Percentiles rank a stretch among this genome's conserved stretches.
These are phyloP conservation scores for Glaciozyma martinii DNA, from an alignment of 768 basidiomycete genomes.

Conservation along the genomic window DNA sequence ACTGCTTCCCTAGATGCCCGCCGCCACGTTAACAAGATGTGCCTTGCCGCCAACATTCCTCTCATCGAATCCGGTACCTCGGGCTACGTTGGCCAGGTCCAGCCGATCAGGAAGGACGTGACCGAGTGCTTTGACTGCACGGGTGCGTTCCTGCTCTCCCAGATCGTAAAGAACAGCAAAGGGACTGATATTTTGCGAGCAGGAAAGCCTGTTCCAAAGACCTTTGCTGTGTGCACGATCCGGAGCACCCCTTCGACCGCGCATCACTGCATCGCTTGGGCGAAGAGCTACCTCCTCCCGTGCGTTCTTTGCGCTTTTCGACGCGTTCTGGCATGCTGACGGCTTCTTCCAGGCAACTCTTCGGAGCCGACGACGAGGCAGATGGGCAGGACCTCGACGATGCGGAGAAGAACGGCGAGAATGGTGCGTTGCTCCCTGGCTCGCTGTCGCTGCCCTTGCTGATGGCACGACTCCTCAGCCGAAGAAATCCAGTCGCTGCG, in stretches of 20 bases:
- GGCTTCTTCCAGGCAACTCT: constrained; percentile 61
- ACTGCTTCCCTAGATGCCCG: constrained; percentile 60
- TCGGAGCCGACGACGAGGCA: constrained; percentile 70
- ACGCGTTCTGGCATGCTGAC: background rate
- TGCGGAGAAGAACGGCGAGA: constrained; percentile 86
- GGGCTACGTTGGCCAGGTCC: constrained; percentile 93
- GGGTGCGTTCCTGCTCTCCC: background rate
- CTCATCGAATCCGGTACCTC: constrained; percentile 94
- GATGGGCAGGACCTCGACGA: constrained; percentile 75
- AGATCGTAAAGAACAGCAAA: background rate
- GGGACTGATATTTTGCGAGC: background rate
- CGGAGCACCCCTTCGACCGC: constrained; percentile 93
- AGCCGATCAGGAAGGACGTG: constrained; percentile 86
- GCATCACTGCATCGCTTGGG: constrained; percentile 99
- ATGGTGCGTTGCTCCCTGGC: constrained; percentile 51
- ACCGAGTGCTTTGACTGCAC: constrained; percentile 96
- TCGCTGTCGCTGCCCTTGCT: background rate
- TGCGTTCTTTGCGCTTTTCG: constrained; percentile 41
- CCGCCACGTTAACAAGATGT: constrained; percentile 94
- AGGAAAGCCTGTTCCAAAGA: constrained; percentile 75
- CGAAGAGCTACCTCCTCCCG: constrained; percentile 92
- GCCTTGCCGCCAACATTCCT: constrained; percentile 81
- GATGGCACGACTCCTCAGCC: constrained; percentile 45
- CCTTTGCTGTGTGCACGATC: constrained; percentile 96
- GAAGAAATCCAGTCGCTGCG: constrained; percentile 83